phyloP scores from a whole-genome alignment of 768 basidiomycete species.

The Russula virescens region DNA sequence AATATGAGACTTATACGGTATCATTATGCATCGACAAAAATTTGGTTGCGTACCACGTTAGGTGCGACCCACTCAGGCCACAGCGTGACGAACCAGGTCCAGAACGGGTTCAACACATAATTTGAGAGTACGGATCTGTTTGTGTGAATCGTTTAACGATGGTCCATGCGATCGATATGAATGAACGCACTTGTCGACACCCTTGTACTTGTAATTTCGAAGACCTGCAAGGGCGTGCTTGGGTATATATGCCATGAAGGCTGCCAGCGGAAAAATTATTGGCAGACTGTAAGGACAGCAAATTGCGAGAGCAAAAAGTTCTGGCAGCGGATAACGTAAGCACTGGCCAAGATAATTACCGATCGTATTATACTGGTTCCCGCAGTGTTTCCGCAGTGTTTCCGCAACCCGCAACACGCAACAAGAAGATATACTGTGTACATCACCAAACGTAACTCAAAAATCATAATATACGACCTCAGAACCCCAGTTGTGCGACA shows the following conservation, averaged over 20 bases:
- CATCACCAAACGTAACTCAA: not conserved
- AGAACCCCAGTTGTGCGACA: slow-evolving; percentile 60
- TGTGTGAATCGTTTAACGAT: not conserved
- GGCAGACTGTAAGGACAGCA: too few species aligned
- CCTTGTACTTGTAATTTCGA: slow-evolving; percentile 73
- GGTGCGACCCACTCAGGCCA: slow-evolving; percentile 85
- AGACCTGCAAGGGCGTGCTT: slow-evolving; percentile 64
- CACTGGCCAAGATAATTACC: too few species aligned
- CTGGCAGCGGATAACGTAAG: too few species aligned
- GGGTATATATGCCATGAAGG: slow-evolving; percentile 60
- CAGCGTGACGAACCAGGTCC: slow-evolving; percentile 86
- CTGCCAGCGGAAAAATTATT: not conserved
- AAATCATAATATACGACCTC: slow-evolving; percentile 9
- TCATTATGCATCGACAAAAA: not conserved
- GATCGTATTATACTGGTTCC: too few species aligned
- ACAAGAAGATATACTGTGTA: too few species aligned
- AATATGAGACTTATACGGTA: not conserved
- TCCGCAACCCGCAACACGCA: too few species aligned
- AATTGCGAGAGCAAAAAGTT: too few species aligned
- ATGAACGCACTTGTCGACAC: slow-evolving; percentile 67
- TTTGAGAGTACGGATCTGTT: slow-evolving; percentile 68
- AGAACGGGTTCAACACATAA: slow-evolving; percentile 77
- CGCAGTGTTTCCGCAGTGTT: too few species aligned
- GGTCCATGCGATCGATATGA: not conserved
- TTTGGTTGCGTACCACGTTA: slow-evolving; percentile 63